Base-by-base conservation (phyloP, 352 stramenopile species). In the Phytopythium ostracodes region DNA sequence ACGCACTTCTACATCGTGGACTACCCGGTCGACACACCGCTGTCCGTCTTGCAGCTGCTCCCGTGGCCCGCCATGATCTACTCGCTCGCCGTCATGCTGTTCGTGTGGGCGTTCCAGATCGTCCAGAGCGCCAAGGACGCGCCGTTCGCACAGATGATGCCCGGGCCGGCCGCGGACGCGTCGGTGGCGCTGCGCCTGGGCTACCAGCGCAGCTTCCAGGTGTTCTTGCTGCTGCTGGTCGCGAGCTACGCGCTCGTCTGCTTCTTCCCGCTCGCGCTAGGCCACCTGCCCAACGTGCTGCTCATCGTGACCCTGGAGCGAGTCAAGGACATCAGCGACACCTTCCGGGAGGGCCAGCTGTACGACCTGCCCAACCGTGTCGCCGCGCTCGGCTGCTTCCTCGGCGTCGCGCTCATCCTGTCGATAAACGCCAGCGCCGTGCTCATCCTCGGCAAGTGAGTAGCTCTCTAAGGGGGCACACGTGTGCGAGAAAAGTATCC, bases 61-160 rank as follows among this genome's bases (percentile, higher is more conserved):
- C 40, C 55, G 40, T 31, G 38, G 20, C 27, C 55, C 40, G 55
- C 40, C 18, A 57, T 73, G 6, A 14, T 80, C 7, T 94, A 94
- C 73, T 68, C 81, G 25, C 65, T 84, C 53, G 49, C 79, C n/a
- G 74, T 91, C 40, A 73, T 89, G 71, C 61, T 83, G 24, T 89
- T 90, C 35, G 65, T 72, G 25, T 63, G 81, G 59, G 73, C 80
- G 24, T 91, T 76, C 68, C 47, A 88, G 60, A 65, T 94, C 22
- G 56, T 87, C 33, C 79, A 90, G 54, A 92, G 82, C 70, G 81
- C 79, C 36, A 71, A 71, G n/a, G 84, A 94, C 57, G 84, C 78
- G 33, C 84, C 84, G 29, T 89, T 92, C 62, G 73, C 72, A 51
- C 74, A 71, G n/a, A 79, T 82, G 29, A 79, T 90, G 62, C 77